Conservation (phyloP, 139 green algal genomes). For the Picochlorum sp. region DNA sequence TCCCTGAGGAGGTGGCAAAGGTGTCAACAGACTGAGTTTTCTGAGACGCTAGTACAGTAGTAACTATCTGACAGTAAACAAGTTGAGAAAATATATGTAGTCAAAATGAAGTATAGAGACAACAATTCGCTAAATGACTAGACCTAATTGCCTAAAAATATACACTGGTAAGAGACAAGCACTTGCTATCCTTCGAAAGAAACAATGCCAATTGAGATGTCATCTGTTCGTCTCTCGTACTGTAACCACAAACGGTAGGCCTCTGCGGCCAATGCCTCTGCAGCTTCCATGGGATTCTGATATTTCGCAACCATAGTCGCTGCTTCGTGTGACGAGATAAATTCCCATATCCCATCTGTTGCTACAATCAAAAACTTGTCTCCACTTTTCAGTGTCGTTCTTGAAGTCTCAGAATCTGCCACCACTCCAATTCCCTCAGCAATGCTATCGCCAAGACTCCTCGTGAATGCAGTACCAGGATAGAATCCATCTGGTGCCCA, state of each 20-base stretch:
- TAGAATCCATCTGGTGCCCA: slow-evolving; percentile 76
- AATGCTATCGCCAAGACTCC: slow-evolving; percentile 77
- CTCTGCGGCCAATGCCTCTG: slow-evolving; percentile 56
- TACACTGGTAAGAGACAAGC: too few relatives aligned
- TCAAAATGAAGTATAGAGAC: too few relatives aligned
- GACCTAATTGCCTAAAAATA: too few relatives aligned
- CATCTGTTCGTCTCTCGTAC: slow-evolving; percentile 85
- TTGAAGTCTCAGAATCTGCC: slow-evolving; percentile 75
- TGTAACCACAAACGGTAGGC: slow-evolving; percentile 81
- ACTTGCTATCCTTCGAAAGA: slow-evolving; percentile 32
- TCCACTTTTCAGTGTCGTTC: slow-evolving; percentile 31
- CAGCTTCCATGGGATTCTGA: slow-evolving; percentile 64
- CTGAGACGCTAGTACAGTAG: background rate
- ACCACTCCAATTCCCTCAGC: slow-evolving; percentile 85
- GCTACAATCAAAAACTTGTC: slow-evolving; percentile 80
- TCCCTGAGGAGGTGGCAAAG: slow-evolving; percentile 2
- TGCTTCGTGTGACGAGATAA: slow-evolving; percentile 76
- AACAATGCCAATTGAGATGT: slow-evolving; percentile 86
- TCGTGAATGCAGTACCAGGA: slow-evolving; percentile 92
- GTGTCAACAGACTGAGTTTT: background rate
- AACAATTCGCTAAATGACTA: too few relatives aligned
- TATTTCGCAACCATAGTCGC: slow-evolving; percentile 66
- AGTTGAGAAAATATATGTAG: too few relatives aligned
- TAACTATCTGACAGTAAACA: too few relatives aligned
- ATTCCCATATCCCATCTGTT: slow-evolving; percentile 93